Base-by-base conservation (phyloP, 176 grass and related monocot species). In the Alopecurus myosuroides region DNA sequence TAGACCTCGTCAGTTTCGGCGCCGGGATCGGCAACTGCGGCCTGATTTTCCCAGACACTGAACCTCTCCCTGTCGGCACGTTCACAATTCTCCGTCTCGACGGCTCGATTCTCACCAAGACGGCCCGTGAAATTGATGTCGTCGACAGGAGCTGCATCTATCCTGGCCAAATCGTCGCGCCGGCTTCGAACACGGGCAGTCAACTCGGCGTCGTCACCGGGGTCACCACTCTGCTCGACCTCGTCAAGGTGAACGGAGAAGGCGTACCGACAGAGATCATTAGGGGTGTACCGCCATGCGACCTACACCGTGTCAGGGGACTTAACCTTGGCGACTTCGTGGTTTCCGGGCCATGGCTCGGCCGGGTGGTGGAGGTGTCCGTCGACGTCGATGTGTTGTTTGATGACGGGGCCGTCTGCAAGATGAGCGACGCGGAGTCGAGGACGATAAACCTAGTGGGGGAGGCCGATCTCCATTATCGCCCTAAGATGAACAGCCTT, bases 341-440 rank as follows among this genome's bases (percentile, higher is more conserved):
- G 15, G 20, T 33, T 18, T 10, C 20, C n/a, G 37, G 34, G 37
- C 13, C 23, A 9, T 64, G 48, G 66, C 66, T 82, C 17, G 80
- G 80, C 50, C 80, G 50, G 17, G 67, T 58, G 34, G 36, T 82
- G 5, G 80, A 71, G 66, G 33, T 82, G n/a, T 20, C 9, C n/a
- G 6, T 42, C 23, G 35, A 55, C 34, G 35, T n/a, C 35, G 35
- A 82, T 49, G 49, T 82, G 80, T 15, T 20, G 31, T 82, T 82
- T 36, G 65, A 42, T 50, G 49, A 82, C 33, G 80, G 80, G 23
- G 80, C 80, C 23, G 49, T 36, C 22, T 80, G 60, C 61, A n/a
- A 42, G 58, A 6, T 80, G 42, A 12, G 10, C 3, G 30, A 22
- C 1, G 74, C 31, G 33, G 49, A 9, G 22, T 45, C n/a, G 1